phyloP scores from a whole-genome alignment of 306 rosid genomes.

The Abrus pulchellus region DNA sequence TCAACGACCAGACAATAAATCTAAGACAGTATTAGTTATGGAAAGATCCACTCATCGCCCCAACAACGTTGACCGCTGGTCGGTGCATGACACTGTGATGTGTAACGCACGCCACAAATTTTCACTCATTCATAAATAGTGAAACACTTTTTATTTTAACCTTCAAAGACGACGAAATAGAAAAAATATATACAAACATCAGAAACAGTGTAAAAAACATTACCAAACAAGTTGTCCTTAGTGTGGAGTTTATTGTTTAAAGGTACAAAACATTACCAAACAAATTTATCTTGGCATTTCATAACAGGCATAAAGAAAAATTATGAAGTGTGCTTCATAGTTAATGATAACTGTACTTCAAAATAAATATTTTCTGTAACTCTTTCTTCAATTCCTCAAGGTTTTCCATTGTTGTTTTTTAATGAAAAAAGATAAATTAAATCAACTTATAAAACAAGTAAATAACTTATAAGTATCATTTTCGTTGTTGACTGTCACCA shows the following conservation, averaged over 20 bases:
- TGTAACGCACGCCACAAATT: too few relatives aligned
- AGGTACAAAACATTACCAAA: neutral
- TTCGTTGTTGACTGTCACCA: too few relatives aligned
- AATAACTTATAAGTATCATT: too few relatives aligned
- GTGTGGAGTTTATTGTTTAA: neutral
- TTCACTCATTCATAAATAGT: too few relatives aligned
- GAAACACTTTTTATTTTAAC: too few relatives aligned
- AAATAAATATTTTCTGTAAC: neutral
- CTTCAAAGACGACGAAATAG: too few relatives aligned
- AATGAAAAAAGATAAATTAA: too few relatives aligned
- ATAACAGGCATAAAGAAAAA: neutral
- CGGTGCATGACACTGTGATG: too few relatives aligned
- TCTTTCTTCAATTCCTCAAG: neutral
- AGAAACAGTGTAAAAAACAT: too few relatives aligned
- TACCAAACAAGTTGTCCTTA: neutral
- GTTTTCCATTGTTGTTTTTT: too few relatives aligned
- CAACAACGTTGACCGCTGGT: neutral
- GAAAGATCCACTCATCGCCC: neutral
- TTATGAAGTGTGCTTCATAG: neutral
- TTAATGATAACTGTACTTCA: neutral
- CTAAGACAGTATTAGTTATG: neutral
- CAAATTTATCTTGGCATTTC: constrained; percentile 10
- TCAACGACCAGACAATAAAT: constrained; percentile 27
- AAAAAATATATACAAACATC: too few relatives aligned
- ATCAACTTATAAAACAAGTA: too few relatives aligned